Evolutionary conservation across 306 rosid species (phyloP).

Genomic region (Cucumis hystrix): DNA sequence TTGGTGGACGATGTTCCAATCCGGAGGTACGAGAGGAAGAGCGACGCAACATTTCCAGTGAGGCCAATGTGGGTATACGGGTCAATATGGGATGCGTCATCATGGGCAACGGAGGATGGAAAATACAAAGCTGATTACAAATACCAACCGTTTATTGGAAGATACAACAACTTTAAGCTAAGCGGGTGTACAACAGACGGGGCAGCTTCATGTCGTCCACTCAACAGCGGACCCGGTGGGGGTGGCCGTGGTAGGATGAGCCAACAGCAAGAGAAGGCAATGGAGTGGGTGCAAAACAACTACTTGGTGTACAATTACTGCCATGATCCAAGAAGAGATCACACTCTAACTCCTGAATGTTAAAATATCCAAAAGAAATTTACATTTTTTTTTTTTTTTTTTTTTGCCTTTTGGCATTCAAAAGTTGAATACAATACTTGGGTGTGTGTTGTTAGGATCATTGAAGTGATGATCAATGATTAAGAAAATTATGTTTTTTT

Average conservation of each 20-base stretch:
- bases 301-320: slow-evolving; percentile 72
- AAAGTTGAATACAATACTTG: not conserved
- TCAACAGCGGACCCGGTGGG: slow-evolving; percentile 22
- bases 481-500: not conserved
- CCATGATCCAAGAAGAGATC: slow-evolving; percentile 67
- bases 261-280: slow-evolving; percentile 36
- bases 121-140: slow-evolving; percentile 76
- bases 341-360: slow-evolving; percentile 61
- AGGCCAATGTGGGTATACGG: slow-evolving; percentile 84
- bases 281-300: slow-evolving; percentile 73
- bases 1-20: slow-evolving; percentile 86
- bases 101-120: slow-evolving; percentile 90
- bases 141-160: slow-evolving; percentile 69
- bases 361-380: not conserved
- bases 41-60: slow-evolving; percentile 60
- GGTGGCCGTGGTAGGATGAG: slow-evolving; percentile 21
- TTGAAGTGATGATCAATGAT: not conserved
- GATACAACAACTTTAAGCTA: slow-evolving; percentile 52
- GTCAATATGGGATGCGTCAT: slow-evolving; percentile 93
- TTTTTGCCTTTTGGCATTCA: not conserved
- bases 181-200: slow-evolving; percentile 28
- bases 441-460: not conserved
- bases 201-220: slow-evolving; percentile 37
- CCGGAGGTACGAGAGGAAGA: slow-evolving; percentile 63
- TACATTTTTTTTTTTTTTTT: not conserved